These are phyloP conservation scores for Talaromyces sp. DNA, from an alignment of 2,329 filamentous ascomycete species.

Conservation along the genomic window DNA sequence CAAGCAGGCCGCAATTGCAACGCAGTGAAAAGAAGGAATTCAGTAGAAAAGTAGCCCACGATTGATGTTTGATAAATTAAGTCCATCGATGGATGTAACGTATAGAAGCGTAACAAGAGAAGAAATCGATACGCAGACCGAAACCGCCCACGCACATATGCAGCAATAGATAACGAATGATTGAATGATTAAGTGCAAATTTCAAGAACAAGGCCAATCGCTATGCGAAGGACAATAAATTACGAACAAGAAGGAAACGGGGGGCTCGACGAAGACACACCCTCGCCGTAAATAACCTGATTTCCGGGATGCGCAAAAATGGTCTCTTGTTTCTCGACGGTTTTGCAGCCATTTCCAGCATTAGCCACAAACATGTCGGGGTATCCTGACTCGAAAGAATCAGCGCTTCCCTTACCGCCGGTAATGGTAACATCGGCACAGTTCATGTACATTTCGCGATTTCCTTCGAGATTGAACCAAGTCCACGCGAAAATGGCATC, in stretches of 20 bases:
- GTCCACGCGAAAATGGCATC: conserved; percentile 68
- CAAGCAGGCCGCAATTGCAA: neutral
- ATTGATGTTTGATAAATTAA: neutral
- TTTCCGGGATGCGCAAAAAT: conserved; percentile 61
- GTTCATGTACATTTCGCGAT: conserved; percentile 84
- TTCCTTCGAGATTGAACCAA: conserved; percentile 71
- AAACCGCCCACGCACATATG: neutral
- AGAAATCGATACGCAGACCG: neutral
- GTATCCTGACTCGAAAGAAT: conserved; percentile 2
- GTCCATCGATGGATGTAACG: neutral
- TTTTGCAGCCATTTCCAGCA: conserved; percentile 45
- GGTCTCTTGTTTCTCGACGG: conserved; percentile 54
- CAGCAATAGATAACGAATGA: neutral
- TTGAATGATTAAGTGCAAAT: neutral
- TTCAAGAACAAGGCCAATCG: neutral
- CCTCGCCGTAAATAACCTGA: conserved; percentile 9
- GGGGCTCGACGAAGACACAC: neutral
- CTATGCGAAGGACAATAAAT: neutral
- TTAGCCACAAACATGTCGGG: conserved; percentile 12
- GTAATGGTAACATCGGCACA: conserved; percentile 65
- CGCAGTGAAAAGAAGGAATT: neutral
- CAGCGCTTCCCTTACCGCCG: conserved; percentile 17
- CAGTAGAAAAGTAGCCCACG: neutral
- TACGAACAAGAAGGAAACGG: conserved; percentile 6
- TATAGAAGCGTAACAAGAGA: neutral